phyloP scores from a whole-genome alignment of 768 basidiomycete genomes.

The Amanita exitialis region DNA sequence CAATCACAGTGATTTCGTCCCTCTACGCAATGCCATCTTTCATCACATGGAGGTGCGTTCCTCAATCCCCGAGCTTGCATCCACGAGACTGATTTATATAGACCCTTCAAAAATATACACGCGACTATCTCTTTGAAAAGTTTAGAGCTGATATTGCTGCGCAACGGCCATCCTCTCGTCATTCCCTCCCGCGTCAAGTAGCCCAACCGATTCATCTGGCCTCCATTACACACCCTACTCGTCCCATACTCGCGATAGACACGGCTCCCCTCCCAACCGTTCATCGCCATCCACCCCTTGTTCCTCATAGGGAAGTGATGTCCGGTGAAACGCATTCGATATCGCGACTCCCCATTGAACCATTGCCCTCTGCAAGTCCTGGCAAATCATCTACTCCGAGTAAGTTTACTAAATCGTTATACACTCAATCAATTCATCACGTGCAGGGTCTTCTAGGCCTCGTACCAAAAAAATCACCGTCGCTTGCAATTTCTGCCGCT shows the following conservation, averaged over 20 bases:
- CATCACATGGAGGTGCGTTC: conserved; percentile 77
- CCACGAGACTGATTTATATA: conserved; percentile 22
- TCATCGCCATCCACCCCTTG: conserved; percentile 35
- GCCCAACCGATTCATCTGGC: conserved; percentile 29
- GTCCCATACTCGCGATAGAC: conserved; percentile 55
- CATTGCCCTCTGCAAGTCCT: conserved; percentile 23
- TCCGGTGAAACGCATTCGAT: conserved; percentile 34
- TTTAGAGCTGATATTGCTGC: conserved; percentile 55
- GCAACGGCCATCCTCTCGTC: conserved; percentile 35
- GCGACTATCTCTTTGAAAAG: conserved; percentile 74
- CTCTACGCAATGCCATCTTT: conserved; percentile 71
- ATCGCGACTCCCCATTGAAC: conserved; percentile 32
- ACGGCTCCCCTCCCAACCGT: conserved; percentile 38
- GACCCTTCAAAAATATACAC: conserved; percentile 81
- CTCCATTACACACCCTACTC: conserved; percentile 34
- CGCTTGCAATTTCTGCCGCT: conserved; percentile 87
- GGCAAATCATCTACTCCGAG: conserved; percentile 22
- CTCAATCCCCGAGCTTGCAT: conserved; percentile 5
- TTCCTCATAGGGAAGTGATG: conserved; percentile 35
- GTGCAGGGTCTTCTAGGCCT: conserved; percentile 48
- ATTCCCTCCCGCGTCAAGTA: conserved; percentile 33
- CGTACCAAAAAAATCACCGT: conserved; percentile 82
- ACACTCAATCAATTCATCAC: conserved; percentile 5
- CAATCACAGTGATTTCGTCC: conserved; percentile 71
- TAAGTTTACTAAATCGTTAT: conserved; percentile 12